A percentile compares a stretch with the other conserved stretches of the same genome.
Conservation (phyloP, 2,329 filamentous ascomycete species). For the Aspergillus uvarum region DNA sequence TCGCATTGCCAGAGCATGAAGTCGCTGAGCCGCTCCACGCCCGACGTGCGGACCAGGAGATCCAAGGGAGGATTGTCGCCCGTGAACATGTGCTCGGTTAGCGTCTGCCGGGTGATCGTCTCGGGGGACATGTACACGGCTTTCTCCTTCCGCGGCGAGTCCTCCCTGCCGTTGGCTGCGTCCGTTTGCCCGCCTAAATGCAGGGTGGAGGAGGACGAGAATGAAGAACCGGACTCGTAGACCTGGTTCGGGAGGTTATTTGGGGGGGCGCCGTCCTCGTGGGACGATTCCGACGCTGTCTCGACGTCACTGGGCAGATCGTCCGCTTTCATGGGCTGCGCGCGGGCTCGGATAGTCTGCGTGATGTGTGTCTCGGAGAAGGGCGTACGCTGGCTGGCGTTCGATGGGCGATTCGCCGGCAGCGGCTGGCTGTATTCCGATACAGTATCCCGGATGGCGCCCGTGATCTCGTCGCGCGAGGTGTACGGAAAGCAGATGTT, state of each 20-base stretch:
- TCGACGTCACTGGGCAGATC: constrained; percentile 51
- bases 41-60: constrained; percentile 86
- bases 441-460: constrained; percentile 83
- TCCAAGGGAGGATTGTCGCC: constrained; percentile 82
- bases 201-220: constrained; percentile 53
- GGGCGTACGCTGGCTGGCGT: constrained; percentile 53
- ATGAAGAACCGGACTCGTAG: constrained; percentile 36
- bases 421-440: constrained; percentile 78
- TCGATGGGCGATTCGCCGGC: constrained; percentile 40
- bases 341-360: constrained; percentile 73
- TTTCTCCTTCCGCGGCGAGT: constrained; percentile 25
- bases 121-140: constrained; percentile 71
- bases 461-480: constrained; percentile 90
- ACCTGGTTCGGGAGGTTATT: constrained; percentile 24
- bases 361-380: constrained; percentile 88
- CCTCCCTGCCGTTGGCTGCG: constrained; percentile 37
- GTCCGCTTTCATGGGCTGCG: constrained; percentile 39
- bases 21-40: constrained; percentile 87
- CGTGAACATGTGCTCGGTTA: constrained; percentile 87
- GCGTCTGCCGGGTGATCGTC: constrained; percentile 76
- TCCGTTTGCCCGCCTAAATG: constrained; percentile 32
- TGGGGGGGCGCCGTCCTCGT: constrained; percentile 42
- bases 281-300: constrained; percentile 45
- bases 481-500: constrained; percentile 99
- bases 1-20: constrained; percentile 99